Base-by-base conservation (phyloP, 2,329 filamentous ascomycete genomes). In the Sclerotinia trifoliorum region DNA sequence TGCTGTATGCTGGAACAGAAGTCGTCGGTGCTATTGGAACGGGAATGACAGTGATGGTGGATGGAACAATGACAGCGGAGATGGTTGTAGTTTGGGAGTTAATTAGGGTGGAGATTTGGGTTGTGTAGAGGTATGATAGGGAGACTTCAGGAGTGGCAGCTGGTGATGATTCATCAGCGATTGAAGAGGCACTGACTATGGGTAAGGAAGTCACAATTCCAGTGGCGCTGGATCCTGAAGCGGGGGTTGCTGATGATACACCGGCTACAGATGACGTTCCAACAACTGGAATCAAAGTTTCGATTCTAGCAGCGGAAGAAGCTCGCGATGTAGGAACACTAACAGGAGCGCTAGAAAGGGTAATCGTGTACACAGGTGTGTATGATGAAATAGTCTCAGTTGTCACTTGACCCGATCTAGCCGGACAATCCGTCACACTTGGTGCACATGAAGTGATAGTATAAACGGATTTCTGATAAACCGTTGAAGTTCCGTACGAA, bases 371-470 rank as follows among this genome's bases (percentile, higher is more conserved):
- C 1, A 74, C 77, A 15, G 82, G 83, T 15, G 82, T 84, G 71
- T 80, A 82, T 52, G 81, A 60, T 35, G 80, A 73, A 46, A 83
- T 77, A 1, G 76, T 77, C 71, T 80, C 77, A 3, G 81, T 82
- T 19, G 78, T 79, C 35, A 81, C 76, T 35, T 78, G 73, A 44
- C 76, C 75, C 29, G 74, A 74, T 1, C 69, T 75, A 8, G 78
- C 81, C 32, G 85, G 85, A 80, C 85, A 88, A 79, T 85, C 78
- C 48, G 81, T 80, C 35, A 83, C 77, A 66, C 78, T 78, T 56
- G 81, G 72, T 7, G 77, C 80, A 73, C 83, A 85, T 72, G 80
- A 82, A 65, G 82, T 85, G 76, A 86, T 79, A 66, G 84, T 86
- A 71, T 80, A 79, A 70, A 82, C 76, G 1, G 78, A 76, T 55